These are phyloP conservation scores for Xanthoparmelia taractica DNA, from an alignment of 495 filamentous ascomycete genomes.

Conservation along the genomic window DNA sequence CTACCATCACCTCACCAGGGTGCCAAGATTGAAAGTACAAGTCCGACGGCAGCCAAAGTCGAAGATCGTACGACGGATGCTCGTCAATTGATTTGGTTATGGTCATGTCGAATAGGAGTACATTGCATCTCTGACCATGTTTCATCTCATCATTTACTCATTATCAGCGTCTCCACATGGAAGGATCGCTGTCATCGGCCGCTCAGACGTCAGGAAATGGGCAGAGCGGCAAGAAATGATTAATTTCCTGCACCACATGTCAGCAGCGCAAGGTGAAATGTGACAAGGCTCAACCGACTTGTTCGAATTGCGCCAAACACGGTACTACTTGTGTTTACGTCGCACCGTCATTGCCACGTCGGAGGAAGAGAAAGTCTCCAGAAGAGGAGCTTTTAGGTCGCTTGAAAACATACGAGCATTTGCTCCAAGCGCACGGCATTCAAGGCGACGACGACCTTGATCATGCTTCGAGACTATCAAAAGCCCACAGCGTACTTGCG, in stretches of 20 bases:
- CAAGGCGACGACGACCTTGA: slow-evolving; percentile 26
- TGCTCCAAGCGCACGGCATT: slow-evolving; percentile 46
- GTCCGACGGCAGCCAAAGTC: not conserved
- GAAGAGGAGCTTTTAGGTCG: slow-evolving; percentile 46
- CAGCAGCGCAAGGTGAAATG: slow-evolving; percentile 62
- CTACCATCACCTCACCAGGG: not conserved
- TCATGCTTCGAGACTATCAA: not conserved
- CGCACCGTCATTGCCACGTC: slow-evolving; percentile 50
- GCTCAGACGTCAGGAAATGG: not conserved
- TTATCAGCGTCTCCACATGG: not conserved
- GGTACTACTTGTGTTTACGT: slow-evolving; percentile 51
- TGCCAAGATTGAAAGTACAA: not conserved
- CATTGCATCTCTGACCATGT: not conserved
- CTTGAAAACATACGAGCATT: slow-evolving; percentile 47
- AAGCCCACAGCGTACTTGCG: slow-evolving; percentile 12
- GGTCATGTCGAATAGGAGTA: not conserved
- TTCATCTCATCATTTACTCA: not conserved
- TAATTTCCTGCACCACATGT: slow-evolving; percentile 54
- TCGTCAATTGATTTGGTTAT: not conserved
- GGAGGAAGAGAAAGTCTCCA: slow-evolving; percentile 49
- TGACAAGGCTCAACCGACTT: slow-evolving; percentile 52
- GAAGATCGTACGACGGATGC: not conserved
- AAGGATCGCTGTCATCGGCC: not conserved
- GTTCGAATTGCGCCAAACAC: slow-evolving; percentile 58
- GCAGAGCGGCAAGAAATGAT: not conserved